phyloP scores from a whole-genome alignment of 345 rosid genomes.

The Rhodamnia rubescens region DNA sequence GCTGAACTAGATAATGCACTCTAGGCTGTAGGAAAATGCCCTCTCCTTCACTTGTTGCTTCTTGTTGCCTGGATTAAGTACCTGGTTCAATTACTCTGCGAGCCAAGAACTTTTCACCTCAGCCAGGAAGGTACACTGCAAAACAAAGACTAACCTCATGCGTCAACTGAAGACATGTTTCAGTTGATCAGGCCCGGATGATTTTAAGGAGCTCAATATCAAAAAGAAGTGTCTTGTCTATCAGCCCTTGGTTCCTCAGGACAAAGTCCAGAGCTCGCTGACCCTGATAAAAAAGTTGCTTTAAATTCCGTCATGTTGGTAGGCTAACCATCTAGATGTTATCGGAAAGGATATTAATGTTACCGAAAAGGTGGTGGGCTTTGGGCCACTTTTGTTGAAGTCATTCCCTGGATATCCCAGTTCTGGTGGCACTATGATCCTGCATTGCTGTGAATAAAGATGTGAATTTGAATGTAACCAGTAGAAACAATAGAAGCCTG shows the following conservation, averaged over 20 bases:
- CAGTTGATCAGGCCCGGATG: slow-evolving; percentile 24
- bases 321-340: not conserved
- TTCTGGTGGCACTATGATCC: slow-evolving; percentile 95
- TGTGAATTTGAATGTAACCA: slow-evolving; percentile 1
- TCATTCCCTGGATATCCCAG: slow-evolving; percentile 90
- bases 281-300: slow-evolving; percentile 34
- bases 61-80: not conserved
- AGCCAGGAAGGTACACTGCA: not conserved
- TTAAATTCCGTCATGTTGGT: not conserved
- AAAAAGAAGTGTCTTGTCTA: slow-evolving; percentile 88
- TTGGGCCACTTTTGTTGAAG: slow-evolving; percentile 70
- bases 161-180: not conserved
- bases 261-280: slow-evolving; percentile 96
- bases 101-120: not conserved
- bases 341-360: slow-evolving; percentile 5
- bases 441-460: slow-evolving; percentile 43
- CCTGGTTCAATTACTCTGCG: not conserved
- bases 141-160: slow-evolving; percentile 3
- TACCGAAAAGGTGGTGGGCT: slow-evolving; percentile 87
- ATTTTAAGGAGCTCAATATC: slow-evolving; percentile 90
- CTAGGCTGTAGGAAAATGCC: not conserved
- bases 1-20: not conserved
- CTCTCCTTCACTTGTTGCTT: not conserved
- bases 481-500: not conserved
- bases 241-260: slow-evolving; percentile 85